phyloP scores from a whole-genome alignment of 192 early-diverging fungal species.

The Backusella westeae region DNA sequence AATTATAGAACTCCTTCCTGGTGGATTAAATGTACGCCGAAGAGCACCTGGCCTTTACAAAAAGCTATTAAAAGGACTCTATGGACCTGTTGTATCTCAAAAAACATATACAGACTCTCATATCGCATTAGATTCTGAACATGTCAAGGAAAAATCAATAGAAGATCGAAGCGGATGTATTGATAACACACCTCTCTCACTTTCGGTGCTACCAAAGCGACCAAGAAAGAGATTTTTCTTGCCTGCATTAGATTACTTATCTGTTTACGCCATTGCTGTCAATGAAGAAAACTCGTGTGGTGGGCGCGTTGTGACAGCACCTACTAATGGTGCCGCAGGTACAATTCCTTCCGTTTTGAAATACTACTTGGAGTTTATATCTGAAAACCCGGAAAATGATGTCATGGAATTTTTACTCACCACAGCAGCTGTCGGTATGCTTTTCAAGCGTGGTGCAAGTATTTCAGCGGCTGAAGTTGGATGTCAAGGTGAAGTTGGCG shows the following conservation, averaged over 20 bases:
- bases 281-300: slow-evolving; percentile 90
- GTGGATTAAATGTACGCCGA: slow-evolving; percentile 75
- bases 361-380: slow-evolving; percentile 95
- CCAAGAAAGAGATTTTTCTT: slow-evolving; percentile 56
- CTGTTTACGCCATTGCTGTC: slow-evolving; percentile 93
- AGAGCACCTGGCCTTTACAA: slow-evolving; percentile 86
- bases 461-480: slow-evolving; percentile 96
- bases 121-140: not conserved
- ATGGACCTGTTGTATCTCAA: slow-evolving; percentile 40
- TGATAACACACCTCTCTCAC: slow-evolving; percentile 22
- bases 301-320: slow-evolving; percentile 88
- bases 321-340: slow-evolving; percentile 95
- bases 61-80: slow-evolving; percentile 80
- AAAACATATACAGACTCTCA: slow-evolving; percentile 31
- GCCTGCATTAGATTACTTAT: slow-evolving; percentile 89
- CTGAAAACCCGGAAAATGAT: slow-evolving; percentile 78
- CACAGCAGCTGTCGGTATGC: slow-evolving; percentile 92
- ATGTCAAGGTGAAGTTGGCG: slow-evolving; percentile 96
- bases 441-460: slow-evolving; percentile 92
- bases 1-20: slow-evolving; percentile 64
- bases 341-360: slow-evolving; percentile 93
- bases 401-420: slow-evolving; percentile 92
- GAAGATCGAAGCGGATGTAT: not conserved
- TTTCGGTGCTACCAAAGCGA: slow-evolving; percentile 39
- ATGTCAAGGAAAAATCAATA: not conserved